Evolutionary conservation across 2,329 filamentous ascomycete species (phyloP), one percentile per base, ranked within the genome.

Genomic region (Dactylonectria estremocensis): DNA sequence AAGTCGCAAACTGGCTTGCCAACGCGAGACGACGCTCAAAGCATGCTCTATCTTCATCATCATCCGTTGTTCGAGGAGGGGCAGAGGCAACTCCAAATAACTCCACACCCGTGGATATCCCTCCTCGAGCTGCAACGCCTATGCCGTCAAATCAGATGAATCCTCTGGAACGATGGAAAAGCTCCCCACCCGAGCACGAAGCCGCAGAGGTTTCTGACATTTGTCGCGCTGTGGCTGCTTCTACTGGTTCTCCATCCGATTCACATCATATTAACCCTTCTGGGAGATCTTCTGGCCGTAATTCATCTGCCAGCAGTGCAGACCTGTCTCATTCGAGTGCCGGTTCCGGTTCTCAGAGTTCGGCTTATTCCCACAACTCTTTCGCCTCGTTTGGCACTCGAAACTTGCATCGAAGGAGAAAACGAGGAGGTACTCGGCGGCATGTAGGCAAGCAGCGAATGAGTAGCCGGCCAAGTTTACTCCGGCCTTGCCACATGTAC

Each of bases 1-100:
- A 97, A 77, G 94, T 96, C 69, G 90, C 90, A 16, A 96, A 95
- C 78, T 96, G 93, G 94, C 88, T 96, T 53, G 93, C 93, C 64
- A 97, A 96, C 79, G 93, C 93, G 63, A 89, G 94, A 54, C 88
- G 94, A 66, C 87, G 93, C 69, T 89, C 91, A 72, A 96, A 95
- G 82, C 88, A 90, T 63, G 88, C 71, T 88, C 87, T 56, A 87
- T 92, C 6, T 91, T 14, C 92, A 0, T 87, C 90, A 33, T 40
- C 14, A 31, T 11, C 18, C 9, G 24, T 10, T n/a, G 40, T n/a
- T 28, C 24, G 24, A 28, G 24, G 24, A 28, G 16, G 40, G 40
- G 40, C 16, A n/a, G 40, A 43, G 58, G 7, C 24, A 28, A 28
- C 24, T 28, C 7, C 24, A 54, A 3, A 14, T 24, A 7, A n/a